Evolutionary conservation across 2,329 filamentous ascomycete genomes (phyloP).

Genomic region (Tolypocladium album): DNA sequence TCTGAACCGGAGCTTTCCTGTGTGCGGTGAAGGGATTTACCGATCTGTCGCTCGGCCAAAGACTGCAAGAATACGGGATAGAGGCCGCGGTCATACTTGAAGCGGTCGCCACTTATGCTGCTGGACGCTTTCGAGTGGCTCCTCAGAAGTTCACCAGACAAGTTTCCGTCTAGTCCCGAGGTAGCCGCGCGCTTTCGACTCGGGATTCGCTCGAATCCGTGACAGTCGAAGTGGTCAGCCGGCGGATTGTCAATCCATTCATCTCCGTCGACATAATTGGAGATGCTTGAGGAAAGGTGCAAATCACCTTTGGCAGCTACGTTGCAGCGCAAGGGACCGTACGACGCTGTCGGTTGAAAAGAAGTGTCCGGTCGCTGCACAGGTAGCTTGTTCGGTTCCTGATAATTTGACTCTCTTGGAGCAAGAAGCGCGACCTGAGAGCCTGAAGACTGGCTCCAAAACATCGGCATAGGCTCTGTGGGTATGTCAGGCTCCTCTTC

Average conservation of each 20-base stretch:
- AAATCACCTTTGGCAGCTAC: neutral
- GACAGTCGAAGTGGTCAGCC: neutral
- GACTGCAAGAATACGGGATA: conserved; percentile 27
- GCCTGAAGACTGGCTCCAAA: neutral
- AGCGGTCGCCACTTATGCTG: conserved; percentile 29
- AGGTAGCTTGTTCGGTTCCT: too few species aligned
- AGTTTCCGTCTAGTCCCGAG: conserved; percentile 1
- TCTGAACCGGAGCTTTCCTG: conserved; percentile 10
- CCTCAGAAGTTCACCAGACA: conserved; percentile 1
- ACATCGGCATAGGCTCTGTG: neutral
- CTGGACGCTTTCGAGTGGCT: conserved; percentile 19
- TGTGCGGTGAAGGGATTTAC: conserved; percentile 23
- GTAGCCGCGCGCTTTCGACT: neutral
- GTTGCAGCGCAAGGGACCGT: neutral
- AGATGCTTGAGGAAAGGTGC: neutral
- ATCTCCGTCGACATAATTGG: neutral
- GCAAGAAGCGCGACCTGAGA: neutral
- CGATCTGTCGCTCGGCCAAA: conserved; percentile 31
- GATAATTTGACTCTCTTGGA: neutral
- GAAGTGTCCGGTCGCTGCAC: neutral
- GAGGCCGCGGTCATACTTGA: conserved; percentile 30
- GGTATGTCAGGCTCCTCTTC: conserved; percentile 12
- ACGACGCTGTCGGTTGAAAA: neutral
- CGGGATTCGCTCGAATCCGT: neutral
- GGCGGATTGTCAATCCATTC: neutral